Conservation (phyloP, 768 basidiomycete genomes). For the Amanita phalloides region DNA sequence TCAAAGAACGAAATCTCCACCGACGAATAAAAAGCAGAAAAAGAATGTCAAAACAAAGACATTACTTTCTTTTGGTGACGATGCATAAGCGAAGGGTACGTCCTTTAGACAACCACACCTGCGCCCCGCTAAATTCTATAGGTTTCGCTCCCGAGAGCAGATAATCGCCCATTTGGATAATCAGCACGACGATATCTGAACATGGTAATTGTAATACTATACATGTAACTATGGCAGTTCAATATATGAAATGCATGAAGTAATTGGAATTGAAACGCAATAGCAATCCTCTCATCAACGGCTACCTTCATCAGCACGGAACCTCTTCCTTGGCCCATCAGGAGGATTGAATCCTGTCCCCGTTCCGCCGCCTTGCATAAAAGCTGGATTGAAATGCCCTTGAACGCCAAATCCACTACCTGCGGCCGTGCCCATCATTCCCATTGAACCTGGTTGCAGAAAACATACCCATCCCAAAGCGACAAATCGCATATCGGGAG, state of each 20-base stretch:
- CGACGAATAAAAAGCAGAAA: conserved; percentile 12
- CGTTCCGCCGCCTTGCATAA: conserved; percentile 32
- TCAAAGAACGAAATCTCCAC: conserved; percentile 2
- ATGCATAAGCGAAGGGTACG: conserved; percentile 20
- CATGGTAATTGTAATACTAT: conserved; percentile 1
- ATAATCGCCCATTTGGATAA: background rate
- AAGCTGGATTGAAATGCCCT: conserved; percentile 71
- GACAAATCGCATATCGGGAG: conserved; percentile 2
- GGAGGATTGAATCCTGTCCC: conserved; percentile 19
- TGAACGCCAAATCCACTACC: conserved; percentile 32
- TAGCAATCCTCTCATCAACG: background rate
- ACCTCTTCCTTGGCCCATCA: conserved; percentile 44
- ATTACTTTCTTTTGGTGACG: conserved; percentile 50
- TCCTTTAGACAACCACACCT: background rate
- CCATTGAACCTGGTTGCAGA: conserved; percentile 20
- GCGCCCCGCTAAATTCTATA: background rate
- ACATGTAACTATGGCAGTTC: background rate
- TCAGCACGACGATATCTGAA: background rate
- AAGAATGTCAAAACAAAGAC: conserved; percentile 21
- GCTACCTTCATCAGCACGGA: conserved; percentile 38
- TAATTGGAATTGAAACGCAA: background rate
- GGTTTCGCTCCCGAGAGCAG: background rate
- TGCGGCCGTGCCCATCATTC: conserved; percentile 33
- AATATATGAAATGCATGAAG: background rate
- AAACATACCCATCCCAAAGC: conserved; percentile 9